Conservation (phyloP, 1,284 basidiomycete genomes). For the Sanguinoderma infundibulare region DNA sequence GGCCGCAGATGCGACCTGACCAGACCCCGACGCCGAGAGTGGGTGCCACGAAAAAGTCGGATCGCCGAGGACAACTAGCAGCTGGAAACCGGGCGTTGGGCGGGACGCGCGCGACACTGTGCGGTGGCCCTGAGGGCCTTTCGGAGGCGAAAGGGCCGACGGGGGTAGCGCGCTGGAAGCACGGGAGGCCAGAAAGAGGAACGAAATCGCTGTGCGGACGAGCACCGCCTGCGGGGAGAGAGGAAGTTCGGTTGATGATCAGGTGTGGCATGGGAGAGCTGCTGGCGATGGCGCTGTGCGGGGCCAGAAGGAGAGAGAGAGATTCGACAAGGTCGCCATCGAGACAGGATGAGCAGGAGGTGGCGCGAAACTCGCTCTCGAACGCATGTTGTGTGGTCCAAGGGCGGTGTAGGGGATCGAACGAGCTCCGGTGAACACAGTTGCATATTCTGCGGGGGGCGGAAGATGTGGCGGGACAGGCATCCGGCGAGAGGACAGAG, state of each 20-base stretch:
- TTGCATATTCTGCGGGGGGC: not conserved
- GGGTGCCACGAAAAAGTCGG: not conserved
- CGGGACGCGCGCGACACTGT: not conserved
- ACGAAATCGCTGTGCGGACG: not conserved
- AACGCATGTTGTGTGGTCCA: not conserved
- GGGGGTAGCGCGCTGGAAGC: not conserved
- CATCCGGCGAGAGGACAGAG: not conserved
- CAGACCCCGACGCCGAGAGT: too few relatives aligned
- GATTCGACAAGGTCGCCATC: conserved; percentile 16
- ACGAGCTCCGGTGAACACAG: not conserved
- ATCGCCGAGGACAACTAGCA: conserved; percentile 1
- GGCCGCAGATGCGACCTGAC: too few relatives aligned
- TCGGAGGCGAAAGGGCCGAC: not conserved
- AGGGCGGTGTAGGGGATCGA: not conserved
- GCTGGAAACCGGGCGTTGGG: conserved; percentile 1
- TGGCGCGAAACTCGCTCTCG: not conserved
- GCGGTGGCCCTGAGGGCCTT: not conserved
- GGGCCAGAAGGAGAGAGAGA: not conserved
- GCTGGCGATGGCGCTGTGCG: not conserved
- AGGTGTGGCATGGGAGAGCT: not conserved
- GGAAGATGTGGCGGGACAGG: not conserved
- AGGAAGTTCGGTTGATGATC: conserved; percentile 21
- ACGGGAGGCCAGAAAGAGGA: not conserved
- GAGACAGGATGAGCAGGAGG: conserved; percentile 7
- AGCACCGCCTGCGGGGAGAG: conserved; percentile 15